Evolutionary conservation across 2,329 filamentous ascomycete species (phyloP).

Genomic region (Herpotrichia juniperi): DNA sequence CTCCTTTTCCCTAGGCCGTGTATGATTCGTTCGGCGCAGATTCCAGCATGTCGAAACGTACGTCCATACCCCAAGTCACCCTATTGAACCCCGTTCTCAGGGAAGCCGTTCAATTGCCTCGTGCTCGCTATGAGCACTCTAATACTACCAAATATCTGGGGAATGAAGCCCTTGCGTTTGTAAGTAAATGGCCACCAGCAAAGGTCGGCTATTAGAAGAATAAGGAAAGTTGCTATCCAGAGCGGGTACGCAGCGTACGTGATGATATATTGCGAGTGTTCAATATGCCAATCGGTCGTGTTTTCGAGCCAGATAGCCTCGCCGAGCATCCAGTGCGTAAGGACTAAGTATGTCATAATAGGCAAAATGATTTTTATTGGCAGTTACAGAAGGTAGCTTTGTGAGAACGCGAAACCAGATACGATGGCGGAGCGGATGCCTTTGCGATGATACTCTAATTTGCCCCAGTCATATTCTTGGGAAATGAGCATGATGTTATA

Average conservation of each 20-base stretch:
- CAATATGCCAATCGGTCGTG: conserved; percentile 9
- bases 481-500: conserved; percentile 37
- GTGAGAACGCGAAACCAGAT: conserved; percentile 28
- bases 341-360: conserved; percentile 33
- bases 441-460: conserved; percentile 27
- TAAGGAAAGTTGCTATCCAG: conserved; percentile 31
- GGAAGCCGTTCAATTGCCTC: conserved; percentile 34
- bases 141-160: conserved; percentile 42
- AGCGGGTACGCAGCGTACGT: conserved; percentile 33
- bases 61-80: conserved; percentile 29
- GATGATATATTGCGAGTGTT: conserved; percentile 33
- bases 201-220: conserved; percentile 34
- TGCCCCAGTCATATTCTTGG: conserved; percentile 36
- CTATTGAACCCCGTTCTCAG: conserved; percentile 29
- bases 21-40: conserved; percentile 32
- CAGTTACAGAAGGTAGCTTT: conserved; percentile 37
- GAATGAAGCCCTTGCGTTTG: conserved; percentile 37
- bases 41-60: conserved; percentile 32
- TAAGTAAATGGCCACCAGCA: conserved; percentile 42
- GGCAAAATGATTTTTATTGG: conserved; percentile 37
- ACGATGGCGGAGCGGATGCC: conserved; percentile 35
- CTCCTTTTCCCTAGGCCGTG: too few relatives aligned
- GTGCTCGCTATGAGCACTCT: conserved; percentile 33
- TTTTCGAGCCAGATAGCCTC: conserved; percentile 33
- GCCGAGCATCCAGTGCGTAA: conserved; percentile 41